Evolutionary conservation across 2,329 filamentous ascomycete species (phyloP).

Genomic region (Clarireedia paspali): DNA sequence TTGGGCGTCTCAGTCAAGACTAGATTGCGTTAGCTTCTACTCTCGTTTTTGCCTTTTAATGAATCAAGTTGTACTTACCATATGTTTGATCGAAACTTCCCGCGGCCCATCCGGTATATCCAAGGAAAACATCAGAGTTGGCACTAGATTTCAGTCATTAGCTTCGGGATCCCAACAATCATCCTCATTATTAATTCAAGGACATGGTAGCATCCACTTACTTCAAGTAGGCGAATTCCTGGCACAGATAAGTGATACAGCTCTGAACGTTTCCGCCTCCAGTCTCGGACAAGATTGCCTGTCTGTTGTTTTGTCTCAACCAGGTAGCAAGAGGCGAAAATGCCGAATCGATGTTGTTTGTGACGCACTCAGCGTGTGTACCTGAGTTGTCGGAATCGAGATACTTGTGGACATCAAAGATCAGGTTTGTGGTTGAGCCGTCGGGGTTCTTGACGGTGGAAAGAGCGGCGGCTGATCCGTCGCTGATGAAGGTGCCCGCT

Average conservation of each 20-base stretch:
- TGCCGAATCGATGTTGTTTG: slow-evolving; percentile 40
- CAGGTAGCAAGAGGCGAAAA: slow-evolving; percentile 41
- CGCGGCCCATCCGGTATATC: slow-evolving; percentile 33
- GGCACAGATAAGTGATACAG: slow-evolving; percentile 30
- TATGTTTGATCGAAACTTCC: slow-evolving; percentile 28
- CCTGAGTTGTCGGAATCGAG: slow-evolving; percentile 51
- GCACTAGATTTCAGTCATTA: slow-evolving; percentile 13
- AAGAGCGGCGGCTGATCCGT: slow-evolving; percentile 44
- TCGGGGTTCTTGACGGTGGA: slow-evolving; percentile 50
- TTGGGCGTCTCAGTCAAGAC: slow-evolving; percentile 21
- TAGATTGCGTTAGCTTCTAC: slow-evolving; percentile 2
- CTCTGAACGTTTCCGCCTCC: slow-evolving; percentile 33
- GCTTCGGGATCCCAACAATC: neutral
- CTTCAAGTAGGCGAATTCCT: slow-evolving; percentile 29
- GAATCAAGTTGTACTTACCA: slow-evolving; percentile 3
- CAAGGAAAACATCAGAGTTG: slow-evolving; percentile 33
- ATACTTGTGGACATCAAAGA: slow-evolving; percentile 55
- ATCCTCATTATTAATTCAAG: neutral
- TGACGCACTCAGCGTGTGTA: slow-evolving; percentile 43
- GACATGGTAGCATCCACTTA: neutral
- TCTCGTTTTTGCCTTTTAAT: neutral
- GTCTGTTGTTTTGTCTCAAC: slow-evolving; percentile 39
- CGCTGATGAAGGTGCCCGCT: slow-evolving; percentile 40
- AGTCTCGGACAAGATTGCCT: slow-evolving; percentile 45
- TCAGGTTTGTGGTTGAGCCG: slow-evolving; percentile 45